These are phyloP conservation scores for Adansonia madagascariensis DNA, from an alignment of 441 rosid species.

Conservation along the genomic window DNA sequence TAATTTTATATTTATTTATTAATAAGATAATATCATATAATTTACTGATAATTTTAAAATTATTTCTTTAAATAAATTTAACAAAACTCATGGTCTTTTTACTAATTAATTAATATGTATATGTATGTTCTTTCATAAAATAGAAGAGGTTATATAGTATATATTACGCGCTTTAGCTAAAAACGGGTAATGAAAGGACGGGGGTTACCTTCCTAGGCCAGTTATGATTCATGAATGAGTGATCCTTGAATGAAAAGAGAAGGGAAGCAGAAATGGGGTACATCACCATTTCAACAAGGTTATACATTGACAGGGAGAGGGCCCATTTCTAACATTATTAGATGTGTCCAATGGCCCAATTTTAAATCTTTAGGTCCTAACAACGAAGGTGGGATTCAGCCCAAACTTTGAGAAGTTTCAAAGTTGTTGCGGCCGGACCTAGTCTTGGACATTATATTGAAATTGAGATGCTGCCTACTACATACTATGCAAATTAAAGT, in stretches of 20 bases:
- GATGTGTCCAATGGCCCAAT: not conserved
- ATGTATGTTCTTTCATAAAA: too few species aligned
- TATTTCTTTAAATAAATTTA: too few species aligned
- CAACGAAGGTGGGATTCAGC: not conserved
- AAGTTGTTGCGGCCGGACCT: not conserved
- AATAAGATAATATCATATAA: not conserved
- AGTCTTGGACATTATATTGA: not conserved
- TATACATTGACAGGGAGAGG: not conserved
- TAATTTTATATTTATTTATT: too few species aligned
- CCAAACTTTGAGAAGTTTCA: not conserved
- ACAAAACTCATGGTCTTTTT: too few species aligned
- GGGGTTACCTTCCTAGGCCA: not conserved
- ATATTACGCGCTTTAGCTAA: too few species aligned
- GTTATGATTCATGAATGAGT: not conserved
- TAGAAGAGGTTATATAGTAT: too few species aligned
- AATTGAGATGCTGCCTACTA: too few species aligned
- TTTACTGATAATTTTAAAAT: too few species aligned
- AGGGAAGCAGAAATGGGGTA: too few species aligned
- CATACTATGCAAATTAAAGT: not conserved
- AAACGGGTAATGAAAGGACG: not conserved
- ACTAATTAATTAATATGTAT: too few species aligned
- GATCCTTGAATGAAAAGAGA: too few species aligned
- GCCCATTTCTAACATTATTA: not conserved
- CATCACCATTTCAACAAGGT: not conserved
- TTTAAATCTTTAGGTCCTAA: not conserved